Evolutionary conservation across 495 filamentous ascomycete genomes (phyloP).

Genomic region (Penicillium bialowiezense): DNA sequence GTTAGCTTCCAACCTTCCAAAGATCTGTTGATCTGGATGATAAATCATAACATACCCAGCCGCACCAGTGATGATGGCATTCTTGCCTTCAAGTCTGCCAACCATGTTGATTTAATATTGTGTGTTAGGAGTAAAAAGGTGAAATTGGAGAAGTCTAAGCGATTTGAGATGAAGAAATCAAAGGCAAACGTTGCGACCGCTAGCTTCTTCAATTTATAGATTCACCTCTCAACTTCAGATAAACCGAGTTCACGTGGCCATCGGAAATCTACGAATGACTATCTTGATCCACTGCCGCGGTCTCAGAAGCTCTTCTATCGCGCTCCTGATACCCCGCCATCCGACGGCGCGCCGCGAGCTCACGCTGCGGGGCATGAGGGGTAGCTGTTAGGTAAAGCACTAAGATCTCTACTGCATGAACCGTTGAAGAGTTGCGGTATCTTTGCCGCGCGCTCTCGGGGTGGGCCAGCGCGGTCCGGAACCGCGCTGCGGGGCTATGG

Average conservation of each 20-base stretch:
- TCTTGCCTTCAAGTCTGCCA: slow-evolving; percentile 7
- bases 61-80: slow-evolving; percentile 5
- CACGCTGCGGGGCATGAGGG: neutral
- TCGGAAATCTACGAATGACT: neutral
- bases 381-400: slow-evolving; percentile 1
- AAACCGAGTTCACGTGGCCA: neutral
- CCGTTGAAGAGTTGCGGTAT: neutral
- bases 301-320: neutral
- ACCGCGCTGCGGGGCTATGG: slow-evolving; percentile 1
- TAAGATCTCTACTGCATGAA: neutral
- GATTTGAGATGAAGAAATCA: neutral
- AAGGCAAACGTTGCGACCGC: too few species aligned
- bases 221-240: neutral
- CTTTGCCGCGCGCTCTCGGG: neutral
- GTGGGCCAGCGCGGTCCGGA: slow-evolving; percentile 2
- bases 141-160: neutral
- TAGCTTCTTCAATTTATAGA: neutral
- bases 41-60: slow-evolving; percentile 7
- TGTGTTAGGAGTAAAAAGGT: neutral
- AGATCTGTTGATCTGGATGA: too few species aligned
- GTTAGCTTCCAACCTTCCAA: neutral
- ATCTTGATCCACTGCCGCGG: neutral
- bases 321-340: slow-evolving; percentile 1
- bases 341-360: neutral
- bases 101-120: slow-evolving; percentile 3